phyloP scores from a whole-genome alignment of 208 protist genomes.

The Strigomonas galati region DNA sequence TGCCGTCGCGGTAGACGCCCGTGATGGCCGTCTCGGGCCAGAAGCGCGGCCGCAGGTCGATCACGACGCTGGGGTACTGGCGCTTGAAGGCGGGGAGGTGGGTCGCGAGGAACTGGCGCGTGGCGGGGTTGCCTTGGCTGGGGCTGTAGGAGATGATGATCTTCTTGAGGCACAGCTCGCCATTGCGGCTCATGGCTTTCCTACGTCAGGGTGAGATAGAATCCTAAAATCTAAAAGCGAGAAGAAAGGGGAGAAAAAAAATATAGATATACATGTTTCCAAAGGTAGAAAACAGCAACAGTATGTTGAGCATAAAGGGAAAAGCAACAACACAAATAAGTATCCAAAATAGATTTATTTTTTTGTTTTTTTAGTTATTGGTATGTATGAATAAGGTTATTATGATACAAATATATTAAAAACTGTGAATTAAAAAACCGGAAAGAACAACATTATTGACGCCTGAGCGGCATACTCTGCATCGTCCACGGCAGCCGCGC shows the following conservation, averaged over 20 bases:
- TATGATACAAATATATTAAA: background rate
- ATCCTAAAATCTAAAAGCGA: background rate
- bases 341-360: too few species aligned
- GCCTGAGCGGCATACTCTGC: conserved; percentile 18
- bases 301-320: too few species aligned
- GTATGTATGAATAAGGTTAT: conserved; percentile 1
- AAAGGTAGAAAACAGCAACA: too few species aligned
- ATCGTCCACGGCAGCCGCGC: conserved; percentile 67
- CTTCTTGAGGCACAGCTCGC: conserved; percentile 73
- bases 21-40: conserved; percentile 79
- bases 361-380: too few species aligned
- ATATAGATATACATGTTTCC: background rate
- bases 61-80: conserved; percentile 67
- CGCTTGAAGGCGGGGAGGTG: conserved; percentile 68
- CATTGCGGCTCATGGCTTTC: conserved; percentile 85
- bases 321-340: too few species aligned
- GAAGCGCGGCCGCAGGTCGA: conserved; percentile 71
- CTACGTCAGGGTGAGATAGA: too few species aligned
- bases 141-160: conserved; percentile 82
- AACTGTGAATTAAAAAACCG: too few species aligned
- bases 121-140: conserved; percentile 53
- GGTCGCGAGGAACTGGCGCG: conserved; percentile 73
- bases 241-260: conserved; percentile 1
- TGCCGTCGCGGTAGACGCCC: conserved; percentile 82
- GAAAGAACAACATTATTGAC: too few species aligned